phyloP scores from a whole-genome alignment of 257 asterid genomes.

The Solanum megistacrolobum region DNA sequence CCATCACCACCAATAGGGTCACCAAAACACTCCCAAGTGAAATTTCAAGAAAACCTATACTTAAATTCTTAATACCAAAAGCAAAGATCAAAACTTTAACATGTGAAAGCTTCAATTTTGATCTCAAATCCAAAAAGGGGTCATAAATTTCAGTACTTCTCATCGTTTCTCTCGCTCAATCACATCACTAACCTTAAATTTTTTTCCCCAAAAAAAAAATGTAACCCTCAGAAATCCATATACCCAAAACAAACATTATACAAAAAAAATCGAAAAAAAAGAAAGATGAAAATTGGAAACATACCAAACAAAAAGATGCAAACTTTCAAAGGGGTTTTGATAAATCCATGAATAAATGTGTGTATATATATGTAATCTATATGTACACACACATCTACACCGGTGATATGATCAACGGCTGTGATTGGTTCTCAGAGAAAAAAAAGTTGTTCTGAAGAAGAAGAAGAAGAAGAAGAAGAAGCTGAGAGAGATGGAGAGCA shows the following conservation, averaged over 20 bases:
- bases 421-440: not conserved
- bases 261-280: not conserved
- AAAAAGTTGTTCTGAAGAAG: not conserved
- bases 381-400: not conserved
- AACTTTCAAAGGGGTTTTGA: not conserved
- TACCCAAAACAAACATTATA: not conserved
- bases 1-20: not conserved
- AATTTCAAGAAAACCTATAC: not conserved
- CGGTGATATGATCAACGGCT: not conserved
- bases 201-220: not conserved
- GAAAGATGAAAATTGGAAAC: not conserved
- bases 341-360: not conserved
- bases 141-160: not conserved
- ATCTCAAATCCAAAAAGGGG: not conserved
- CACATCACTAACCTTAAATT: not conserved
- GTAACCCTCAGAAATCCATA: not conserved
- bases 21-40: not conserved
- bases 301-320: not conserved
- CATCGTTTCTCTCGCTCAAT: not conserved
- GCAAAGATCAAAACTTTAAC: not conserved
- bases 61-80: not conserved
- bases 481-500: not conserved
- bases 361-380: not conserved
- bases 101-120: not conserved
- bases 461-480: not conserved